These are phyloP conservation scores for Coffea eugenioides DNA, from an alignment of 257 asterid genomes.

Conservation along the genomic window DNA sequence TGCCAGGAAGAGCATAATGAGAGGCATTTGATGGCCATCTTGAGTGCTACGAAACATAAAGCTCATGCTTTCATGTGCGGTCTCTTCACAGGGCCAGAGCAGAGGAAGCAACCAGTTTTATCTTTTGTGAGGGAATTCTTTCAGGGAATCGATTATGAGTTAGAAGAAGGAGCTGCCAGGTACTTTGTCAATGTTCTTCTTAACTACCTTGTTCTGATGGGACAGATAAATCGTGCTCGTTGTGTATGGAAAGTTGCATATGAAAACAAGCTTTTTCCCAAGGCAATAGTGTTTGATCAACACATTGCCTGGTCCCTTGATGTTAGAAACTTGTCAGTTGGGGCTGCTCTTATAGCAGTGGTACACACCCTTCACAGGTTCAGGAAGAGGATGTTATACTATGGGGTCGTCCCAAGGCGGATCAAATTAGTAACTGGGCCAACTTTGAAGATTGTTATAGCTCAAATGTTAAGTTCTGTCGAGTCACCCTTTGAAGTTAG, in stretches of 20 bases:
- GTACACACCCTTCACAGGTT: slow-evolving; percentile 97
- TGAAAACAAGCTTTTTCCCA: slow-evolving; percentile 91
- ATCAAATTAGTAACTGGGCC: slow-evolving; percentile 95
- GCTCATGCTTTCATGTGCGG: slow-evolving; percentile 93
- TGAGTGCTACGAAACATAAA: slow-evolving; percentile 80
- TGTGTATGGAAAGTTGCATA: slow-evolving; percentile 98
- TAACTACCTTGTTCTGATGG: slow-evolving; percentile 94
- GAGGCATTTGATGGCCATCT: slow-evolving; percentile 89
- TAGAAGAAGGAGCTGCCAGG: slow-evolving; percentile 91
- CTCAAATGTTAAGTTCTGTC: slow-evolving; percentile 71
- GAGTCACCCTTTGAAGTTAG: slow-evolving; percentile 96
- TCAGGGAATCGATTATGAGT: slow-evolving; percentile 76
- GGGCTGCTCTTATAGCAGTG: slow-evolving; percentile 92
- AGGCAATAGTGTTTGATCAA: slow-evolving; percentile 97
- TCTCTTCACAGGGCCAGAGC: slow-evolving; percentile 90
- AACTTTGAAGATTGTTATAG: slow-evolving; percentile 80
- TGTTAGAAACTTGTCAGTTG: slow-evolving; percentile 89
- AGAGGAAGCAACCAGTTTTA: slow-evolving; percentile 78
- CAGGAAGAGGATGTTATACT: slow-evolving; percentile 92
- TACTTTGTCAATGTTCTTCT: slow-evolving; percentile 92
- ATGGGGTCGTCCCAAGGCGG: slow-evolving; percentile 93
- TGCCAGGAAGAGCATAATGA: slow-evolving; percentile 88
- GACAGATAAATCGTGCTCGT: slow-evolving; percentile 97
- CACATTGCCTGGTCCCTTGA: slow-evolving; percentile 98
- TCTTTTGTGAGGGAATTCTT: slow-evolving; percentile 88